A percentile compares a stretch with the other conserved stretches of the same genome.
Conservation (phyloP, 129 eudicot genomes). For the Artemisia argyi region DNA sequence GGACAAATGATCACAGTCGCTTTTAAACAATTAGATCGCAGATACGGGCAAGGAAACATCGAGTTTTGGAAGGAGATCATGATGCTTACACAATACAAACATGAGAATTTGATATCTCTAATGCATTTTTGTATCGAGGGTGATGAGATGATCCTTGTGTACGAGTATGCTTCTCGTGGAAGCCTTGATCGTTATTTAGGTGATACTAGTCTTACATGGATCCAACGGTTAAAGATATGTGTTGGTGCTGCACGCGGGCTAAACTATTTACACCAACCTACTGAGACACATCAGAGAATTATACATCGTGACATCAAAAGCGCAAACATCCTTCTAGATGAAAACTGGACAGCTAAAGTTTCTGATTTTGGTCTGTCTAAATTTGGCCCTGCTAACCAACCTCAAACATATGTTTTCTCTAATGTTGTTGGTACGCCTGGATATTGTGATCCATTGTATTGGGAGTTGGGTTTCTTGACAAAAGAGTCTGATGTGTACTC, state of each 20-base stretch:
- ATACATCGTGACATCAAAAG: constrained; percentile 3
- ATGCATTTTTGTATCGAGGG: not conserved
- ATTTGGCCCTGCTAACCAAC: not conserved
- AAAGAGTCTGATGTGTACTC: not conserved
- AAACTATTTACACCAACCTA: not conserved
- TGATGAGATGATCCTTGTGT: not conserved
- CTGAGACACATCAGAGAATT: not conserved
- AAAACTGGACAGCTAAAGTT: not conserved
- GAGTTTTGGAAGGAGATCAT: constrained; percentile 6
- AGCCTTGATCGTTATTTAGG: not conserved
- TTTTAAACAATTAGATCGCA: not conserved
- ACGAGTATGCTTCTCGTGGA: not conserved
- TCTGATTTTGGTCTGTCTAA: not conserved
- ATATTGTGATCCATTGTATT: not conserved
- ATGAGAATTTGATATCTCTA: not conserved
- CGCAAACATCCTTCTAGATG: not conserved
- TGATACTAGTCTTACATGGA: not conserved
- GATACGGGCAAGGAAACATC: not conserved
- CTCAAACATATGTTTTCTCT: not conserved
- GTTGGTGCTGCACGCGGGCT: not conserved
- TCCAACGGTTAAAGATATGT: not conserved
- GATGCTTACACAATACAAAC: constrained; percentile 2
- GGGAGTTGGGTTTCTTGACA: not conserved
- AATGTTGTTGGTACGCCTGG: not conserved
- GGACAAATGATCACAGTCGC: not conserved